Percentiles rank a stretch among this genome's conserved stretches.
These are phyloP conservation scores for Nasturtium officinale DNA, from an alignment of 345 rosid species.

Conservation along the genomic window DNA sequence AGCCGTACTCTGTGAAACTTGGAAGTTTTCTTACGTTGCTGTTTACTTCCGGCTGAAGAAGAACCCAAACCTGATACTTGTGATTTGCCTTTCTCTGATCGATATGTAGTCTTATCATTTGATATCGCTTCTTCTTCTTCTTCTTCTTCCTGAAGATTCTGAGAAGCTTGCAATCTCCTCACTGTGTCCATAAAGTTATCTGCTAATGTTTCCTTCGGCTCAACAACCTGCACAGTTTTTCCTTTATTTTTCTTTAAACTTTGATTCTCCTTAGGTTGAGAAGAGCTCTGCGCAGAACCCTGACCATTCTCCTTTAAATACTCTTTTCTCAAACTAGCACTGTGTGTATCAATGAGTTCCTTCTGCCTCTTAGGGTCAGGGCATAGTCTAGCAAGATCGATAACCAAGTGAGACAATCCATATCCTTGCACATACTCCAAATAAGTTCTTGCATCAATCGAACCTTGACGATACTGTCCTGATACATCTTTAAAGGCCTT, in stretches of 20 bases:
- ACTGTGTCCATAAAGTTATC: slow-evolving; percentile 61
- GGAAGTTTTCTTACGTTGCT: slow-evolving; percentile 75
- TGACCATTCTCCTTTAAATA: slow-evolving; percentile 38
- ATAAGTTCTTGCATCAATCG: slow-evolving; percentile 60
- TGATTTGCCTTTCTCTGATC: slow-evolving; percentile 57
- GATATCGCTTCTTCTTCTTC: slow-evolving; percentile 32
- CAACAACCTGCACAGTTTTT: slow-evolving; percentile 47
- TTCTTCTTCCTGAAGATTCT: slow-evolving; percentile 36
- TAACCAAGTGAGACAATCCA: slow-evolving; percentile 73
- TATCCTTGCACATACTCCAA: slow-evolving; percentile 66
- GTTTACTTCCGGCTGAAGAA: slow-evolving; percentile 41
- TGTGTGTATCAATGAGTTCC: slow-evolving; percentile 74
- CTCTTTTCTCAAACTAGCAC: slow-evolving; percentile 48
- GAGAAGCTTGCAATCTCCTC: slow-evolving; percentile 57
- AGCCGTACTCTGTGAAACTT: slow-evolving; percentile 75
- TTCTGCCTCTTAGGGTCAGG: slow-evolving; percentile 85
- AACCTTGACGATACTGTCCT: slow-evolving; percentile 81
- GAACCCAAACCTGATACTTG: slow-evolving; percentile 31
- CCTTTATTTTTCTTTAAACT: slow-evolving; percentile 51
- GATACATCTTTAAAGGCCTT: slow-evolving; percentile 71
- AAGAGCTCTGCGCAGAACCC: slow-evolving; percentile 29
- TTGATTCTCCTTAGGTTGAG: slow-evolving; percentile 34
- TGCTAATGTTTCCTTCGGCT: slow-evolving; percentile 56
- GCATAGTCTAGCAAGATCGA: slow-evolving; percentile 80
- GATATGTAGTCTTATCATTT: slow-evolving; percentile 63